Evolutionary conservation across 345 rosid genomes (phyloP).

Genomic region (Linum usitatissimum): DNA sequence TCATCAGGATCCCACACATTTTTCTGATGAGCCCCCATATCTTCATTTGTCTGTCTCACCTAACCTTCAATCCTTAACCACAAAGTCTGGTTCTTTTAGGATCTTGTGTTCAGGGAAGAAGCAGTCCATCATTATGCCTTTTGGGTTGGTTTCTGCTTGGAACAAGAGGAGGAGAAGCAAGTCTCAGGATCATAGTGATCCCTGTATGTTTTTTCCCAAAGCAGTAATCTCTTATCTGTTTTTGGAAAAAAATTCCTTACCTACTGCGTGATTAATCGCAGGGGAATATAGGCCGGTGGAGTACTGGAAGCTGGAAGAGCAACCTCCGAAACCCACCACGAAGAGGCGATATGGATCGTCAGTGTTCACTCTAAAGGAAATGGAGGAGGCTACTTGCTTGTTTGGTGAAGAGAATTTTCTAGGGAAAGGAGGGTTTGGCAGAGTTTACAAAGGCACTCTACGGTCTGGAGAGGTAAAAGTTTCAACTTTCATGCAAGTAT

Average conservation of each 20-base stretch:
- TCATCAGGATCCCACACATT: constrained; percentile 6
- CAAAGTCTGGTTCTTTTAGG: background rate
- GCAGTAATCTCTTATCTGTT: constrained; percentile 6
- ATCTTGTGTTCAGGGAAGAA: constrained; percentile 1
- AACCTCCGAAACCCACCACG: constrained; percentile 29
- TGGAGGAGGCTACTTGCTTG: constrained; percentile 74
- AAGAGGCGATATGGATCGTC: constrained; percentile 51
- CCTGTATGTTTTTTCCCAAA: constrained; percentile 46
- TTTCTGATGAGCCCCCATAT: constrained; percentile 6
- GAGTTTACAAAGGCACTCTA: constrained; percentile 71
- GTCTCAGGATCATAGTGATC: constrained; percentile 68
- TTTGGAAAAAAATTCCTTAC: background rate
- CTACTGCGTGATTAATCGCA: constrained; percentile 21
- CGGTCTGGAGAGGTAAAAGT: constrained; percentile 88
- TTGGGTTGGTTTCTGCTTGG: constrained; percentile 84
- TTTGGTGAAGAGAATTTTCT: constrained; percentile 62
- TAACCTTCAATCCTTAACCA: constrained; percentile 10
- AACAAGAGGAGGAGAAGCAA: constrained; percentile 87
- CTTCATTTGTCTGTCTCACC: constrained; percentile 9
- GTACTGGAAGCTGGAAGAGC: constrained; percentile 62
- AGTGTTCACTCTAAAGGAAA: constrained; percentile 80
- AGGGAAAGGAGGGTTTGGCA: constrained; percentile 90
- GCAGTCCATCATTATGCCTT: constrained; percentile 40
- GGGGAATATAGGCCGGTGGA: constrained; percentile 71
- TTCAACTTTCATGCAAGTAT: no score